Conservation (phyloP, 148 eudicot species). For the Chenopodium berlandieri region DNA sequence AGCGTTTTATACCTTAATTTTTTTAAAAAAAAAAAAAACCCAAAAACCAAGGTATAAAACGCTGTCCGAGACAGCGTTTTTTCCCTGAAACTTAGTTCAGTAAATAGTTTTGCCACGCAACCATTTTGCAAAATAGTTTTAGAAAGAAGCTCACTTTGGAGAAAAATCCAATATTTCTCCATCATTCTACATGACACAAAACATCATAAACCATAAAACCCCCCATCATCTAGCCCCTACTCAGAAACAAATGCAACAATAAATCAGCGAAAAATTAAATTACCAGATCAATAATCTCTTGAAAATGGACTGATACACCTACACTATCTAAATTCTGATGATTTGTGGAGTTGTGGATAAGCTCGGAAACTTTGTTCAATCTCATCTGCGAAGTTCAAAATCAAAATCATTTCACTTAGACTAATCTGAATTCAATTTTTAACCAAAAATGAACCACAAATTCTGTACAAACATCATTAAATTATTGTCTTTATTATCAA, state of each 20-base stretch:
- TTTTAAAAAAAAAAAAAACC: too few species aligned
- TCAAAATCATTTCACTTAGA: neutral
- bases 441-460: neutral
- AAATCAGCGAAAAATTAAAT: neutral
- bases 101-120: too few species aligned
- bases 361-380: constrained; percentile 95
- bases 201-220: neutral
- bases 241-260: neutral
- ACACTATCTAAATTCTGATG: constrained; percentile 93
- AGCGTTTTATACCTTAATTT: too few species aligned
- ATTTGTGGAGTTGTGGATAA: constrained; percentile 90
- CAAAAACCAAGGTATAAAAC: too few species aligned
- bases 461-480: neutral
- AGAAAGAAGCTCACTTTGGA: too few species aligned
- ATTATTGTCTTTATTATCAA: neutral
- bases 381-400: constrained; percentile 68
- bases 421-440: neutral
- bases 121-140: too few species aligned
- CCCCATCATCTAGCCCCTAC: neutral
- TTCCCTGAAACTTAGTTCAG: too few species aligned
- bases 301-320: constrained; percentile 92
- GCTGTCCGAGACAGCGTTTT: too few species aligned
- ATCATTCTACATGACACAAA: constrained; percentile 50
- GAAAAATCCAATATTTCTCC: constrained; percentile 27
- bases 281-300: constrained; percentile 90